These are phyloP conservation scores for Sabuloglossum arenarium DNA, from an alignment of 495 filamentous ascomycete genomes.

Conservation along the genomic window DNA sequence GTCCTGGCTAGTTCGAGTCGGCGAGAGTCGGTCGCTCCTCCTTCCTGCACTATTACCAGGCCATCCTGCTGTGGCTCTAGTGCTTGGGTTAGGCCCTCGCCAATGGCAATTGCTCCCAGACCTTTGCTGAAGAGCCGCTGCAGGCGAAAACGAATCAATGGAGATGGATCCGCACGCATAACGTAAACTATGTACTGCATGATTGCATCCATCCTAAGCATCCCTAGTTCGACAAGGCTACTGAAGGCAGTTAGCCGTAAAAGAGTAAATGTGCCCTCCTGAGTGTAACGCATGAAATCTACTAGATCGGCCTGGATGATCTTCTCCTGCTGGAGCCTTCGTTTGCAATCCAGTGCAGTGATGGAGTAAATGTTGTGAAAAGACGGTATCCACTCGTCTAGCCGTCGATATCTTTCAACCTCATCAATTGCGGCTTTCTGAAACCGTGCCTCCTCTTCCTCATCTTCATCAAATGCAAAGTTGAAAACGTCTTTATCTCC, in stretches of 20 bases:
- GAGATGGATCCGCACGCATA: slow-evolving; percentile 58
- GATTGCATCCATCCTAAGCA: slow-evolving; percentile 38
- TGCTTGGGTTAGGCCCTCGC: slow-evolving; percentile 25
- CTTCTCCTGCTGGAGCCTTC: slow-evolving; percentile 47
- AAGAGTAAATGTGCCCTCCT: slow-evolving; percentile 53
- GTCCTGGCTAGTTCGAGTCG: slow-evolving; percentile 44
- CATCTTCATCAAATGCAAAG: slow-evolving; percentile 32
- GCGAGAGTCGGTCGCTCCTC: background rate
- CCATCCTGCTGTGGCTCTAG: slow-evolving; percentile 23
- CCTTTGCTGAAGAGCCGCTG: slow-evolving; percentile 45
- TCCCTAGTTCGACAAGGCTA: slow-evolving; percentile 57
- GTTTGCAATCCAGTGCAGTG: slow-evolving; percentile 60
- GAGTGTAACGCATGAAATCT: slow-evolving; percentile 64
- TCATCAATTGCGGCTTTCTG: slow-evolving; percentile 55
- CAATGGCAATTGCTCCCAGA: slow-evolving; percentile 64
- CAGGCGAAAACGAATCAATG: slow-evolving; percentile 52
- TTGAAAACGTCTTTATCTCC: slow-evolving; percentile 15
- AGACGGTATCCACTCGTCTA: slow-evolving; percentile 84
- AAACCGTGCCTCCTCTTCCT: slow-evolving; percentile 27
- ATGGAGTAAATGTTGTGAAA: slow-evolving; percentile 80
- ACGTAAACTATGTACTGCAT: slow-evolving; percentile 48
- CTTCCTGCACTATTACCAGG: slow-evolving; percentile 49
- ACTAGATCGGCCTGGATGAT: slow-evolving; percentile 37
- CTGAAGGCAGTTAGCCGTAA: slow-evolving; percentile 71
- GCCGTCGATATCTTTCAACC: slow-evolving; percentile 72